Evolutionary conservation across 192 early-diverging fungal species (phyloP), one percentile per base, ranked within the genome.

Genomic region (Coemansia sp.): DNA sequence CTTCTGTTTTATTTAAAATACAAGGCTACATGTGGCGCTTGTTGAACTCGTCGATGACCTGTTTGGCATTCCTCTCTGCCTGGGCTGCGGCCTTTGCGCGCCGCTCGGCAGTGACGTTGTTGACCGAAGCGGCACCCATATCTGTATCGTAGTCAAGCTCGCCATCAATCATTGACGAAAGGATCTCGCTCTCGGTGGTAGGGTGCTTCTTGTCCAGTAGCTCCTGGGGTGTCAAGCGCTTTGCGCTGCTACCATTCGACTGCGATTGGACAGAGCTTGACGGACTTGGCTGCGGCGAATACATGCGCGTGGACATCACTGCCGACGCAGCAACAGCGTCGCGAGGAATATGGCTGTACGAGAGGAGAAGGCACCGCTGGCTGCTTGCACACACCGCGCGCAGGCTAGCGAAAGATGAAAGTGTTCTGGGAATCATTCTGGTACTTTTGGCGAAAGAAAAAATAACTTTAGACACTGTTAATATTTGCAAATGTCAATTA

Each of bases 141-240:
- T 80, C 72, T 27, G 71, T 75, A 55, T 80, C 78, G 20, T 71
- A 75, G 61, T 80, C 78, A 17, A 71, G 55, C 72, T 80, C 78
- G 47, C 71, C 68, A 41, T 80, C 78, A 31, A 75, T 64, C 50
- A 80, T 68, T n/a, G 78, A 74, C 7, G 72, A 57, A 2, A 80
- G 65, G 4, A 62, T 54, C 42, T 80, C 75, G 44, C 63, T 68
- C 27, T 62, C 53, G n/a, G 41, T 47, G 40, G 66, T 62, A 2
- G 75, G 75, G 15, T 61, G 62, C 53, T 61, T 65, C 33, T 44
- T 72, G 60, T 79, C 67, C 15, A 79, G 63, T 42, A 79, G n/a
- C 36, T 79, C 70, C 6, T 69, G 54, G 1, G 66, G 75, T 17
- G 70, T 42, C 45, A 50, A 25, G 5, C 4, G 17, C 34, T 63